Base-by-base conservation (phyloP, 2,329 filamentous ascomycete genomes). In the Gremmenia infestans region DNA sequence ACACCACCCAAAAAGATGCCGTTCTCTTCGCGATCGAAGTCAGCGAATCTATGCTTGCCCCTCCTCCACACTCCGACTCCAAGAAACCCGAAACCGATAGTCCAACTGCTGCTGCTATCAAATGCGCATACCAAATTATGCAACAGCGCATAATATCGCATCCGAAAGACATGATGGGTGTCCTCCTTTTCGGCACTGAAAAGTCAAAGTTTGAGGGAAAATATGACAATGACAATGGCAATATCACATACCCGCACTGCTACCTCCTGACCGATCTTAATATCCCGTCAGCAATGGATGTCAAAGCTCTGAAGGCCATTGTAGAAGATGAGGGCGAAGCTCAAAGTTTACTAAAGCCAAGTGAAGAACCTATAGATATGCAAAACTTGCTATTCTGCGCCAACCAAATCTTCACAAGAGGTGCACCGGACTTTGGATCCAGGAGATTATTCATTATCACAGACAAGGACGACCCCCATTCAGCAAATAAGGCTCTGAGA, bases 101-200 rank as follows among this genome's bases (percentile, higher is more conserved):
- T 46, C 85, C 93, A 4, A 79, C 91, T 0, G 80, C 87, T 52
- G 92, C 93, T 15, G 92, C 94, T 4, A 74, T 99, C 50, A 96
- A 96, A 78, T 97, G 91, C 66, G 94, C 93, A 56, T 96, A 96
- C 68, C 85, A 91, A 68, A 78, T 99, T 52, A 97, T 99, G 90
- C 91, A 97, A 74, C 93, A 97, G 74, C 90, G 94, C 65, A 97
- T 99, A 72, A 97, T 99, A 65, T 93, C 93, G 3, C 93, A 92
- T 59, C 94, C 94, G 1, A 92, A 87, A 68, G 94, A 99, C 60
- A 95, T 97, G 89, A 97, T 99, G 82, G 92, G 93, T 2, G 88
- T 99, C 25, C 72, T 99, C 39, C 78, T 99, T 0, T 99, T 95
- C 69, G 92, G 92, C 8, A 99, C 94, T 0, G 79, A 95, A 67